Base-by-base conservation (phyloP, 225 moss, liverwort and hornwort species). In the Sphagnum tenellum region DNA sequence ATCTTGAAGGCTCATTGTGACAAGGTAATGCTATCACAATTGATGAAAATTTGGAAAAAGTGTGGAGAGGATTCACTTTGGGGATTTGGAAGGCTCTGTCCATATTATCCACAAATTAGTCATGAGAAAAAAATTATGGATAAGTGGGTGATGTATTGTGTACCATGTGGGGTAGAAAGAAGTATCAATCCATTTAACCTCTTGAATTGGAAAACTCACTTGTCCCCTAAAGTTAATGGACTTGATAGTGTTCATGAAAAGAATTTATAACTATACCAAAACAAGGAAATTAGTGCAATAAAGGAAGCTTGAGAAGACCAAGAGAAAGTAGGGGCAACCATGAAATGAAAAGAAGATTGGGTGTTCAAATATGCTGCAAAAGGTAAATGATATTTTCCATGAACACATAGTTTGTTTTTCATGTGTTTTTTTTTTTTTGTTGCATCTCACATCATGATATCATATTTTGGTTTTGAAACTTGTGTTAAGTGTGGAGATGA, bases 191-290 rank as follows among this genome's bases (percentile, higher is more conserved):
- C 63, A 9, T 64, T 8, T 11, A 47, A 4, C 48, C 49, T 64
- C 47, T 4, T 47, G 0, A 64, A 64, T 64, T 64, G 4, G 5
- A 48, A 10, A n/a, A 64, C 2, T 47, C 63, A 64, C 49, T 2
- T 64, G 12, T 8, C 63, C 13, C 63, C 63, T 11, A 64, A 64
- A 64, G 12, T 2, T 11, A 12, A 49, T 64, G 63, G 48, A 44
- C 5, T 47, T 49, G 5, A 9, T 6, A 64, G 49, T 49, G 63
- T 48, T 46, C 48, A 64, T 5, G 11, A 64, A 2, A 64, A 50
- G 14, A 64, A 64, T 14, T 64, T 64, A 4, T 49, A 49, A 1
- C 0, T 7, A 3, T 50, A 3, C 11, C 9, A 14, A 9, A 49
- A 64, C 9, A 64, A 14, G 49, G 49, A 50, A 49, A 46, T 44